Evolutionary conservation across 1,284 basidiomycete species (phyloP).

Genomic region (Erythrobasidium hasegawianum): DNA sequence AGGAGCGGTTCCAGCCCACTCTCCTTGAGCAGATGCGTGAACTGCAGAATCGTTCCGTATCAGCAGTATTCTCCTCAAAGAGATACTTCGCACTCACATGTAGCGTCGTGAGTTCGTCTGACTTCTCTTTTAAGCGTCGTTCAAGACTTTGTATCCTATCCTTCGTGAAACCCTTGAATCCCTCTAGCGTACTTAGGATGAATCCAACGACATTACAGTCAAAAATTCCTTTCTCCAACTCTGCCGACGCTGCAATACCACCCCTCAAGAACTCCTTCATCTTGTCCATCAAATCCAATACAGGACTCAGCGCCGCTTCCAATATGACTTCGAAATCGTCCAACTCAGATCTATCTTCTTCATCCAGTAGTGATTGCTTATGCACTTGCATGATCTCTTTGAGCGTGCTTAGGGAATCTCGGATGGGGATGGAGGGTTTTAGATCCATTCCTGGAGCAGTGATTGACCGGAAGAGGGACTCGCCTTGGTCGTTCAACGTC

Average conservation of each 20-base stretch:
- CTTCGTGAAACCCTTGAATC: conserved; percentile 65
- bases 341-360: conserved; percentile 52
- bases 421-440: conserved; percentile 68
- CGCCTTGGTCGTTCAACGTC: conserved; percentile 74
- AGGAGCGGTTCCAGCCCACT: conserved; percentile 68
- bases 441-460: conserved; percentile 73
- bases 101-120: conserved; percentile 66
- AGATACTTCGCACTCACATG: conserved; percentile 60
- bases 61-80: neutral
- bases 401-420: conserved; percentile 75
- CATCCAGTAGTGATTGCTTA: conserved; percentile 67
- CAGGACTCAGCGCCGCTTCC: conserved; percentile 76
- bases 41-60: conserved; percentile 54
- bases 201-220: conserved; percentile 78
- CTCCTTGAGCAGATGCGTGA: conserved; percentile 64
- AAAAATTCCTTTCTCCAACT: conserved; percentile 77
- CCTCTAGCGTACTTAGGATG: conserved; percentile 66
- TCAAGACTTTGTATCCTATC: conserved; percentile 61
- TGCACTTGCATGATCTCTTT: conserved; percentile 85
- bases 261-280: conserved; percentile 58
- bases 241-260: conserved; percentile 41
- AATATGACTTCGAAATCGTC: conserved; percentile 63
- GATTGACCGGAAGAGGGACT: conserved; percentile 65
- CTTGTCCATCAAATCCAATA: conserved; percentile 67
- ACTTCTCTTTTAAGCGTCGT: conserved; percentile 61